These are phyloP conservation scores for Saprolegnia parasitica DNA, from an alignment of 352 stramenopile species.

Conservation along the genomic window DNA sequence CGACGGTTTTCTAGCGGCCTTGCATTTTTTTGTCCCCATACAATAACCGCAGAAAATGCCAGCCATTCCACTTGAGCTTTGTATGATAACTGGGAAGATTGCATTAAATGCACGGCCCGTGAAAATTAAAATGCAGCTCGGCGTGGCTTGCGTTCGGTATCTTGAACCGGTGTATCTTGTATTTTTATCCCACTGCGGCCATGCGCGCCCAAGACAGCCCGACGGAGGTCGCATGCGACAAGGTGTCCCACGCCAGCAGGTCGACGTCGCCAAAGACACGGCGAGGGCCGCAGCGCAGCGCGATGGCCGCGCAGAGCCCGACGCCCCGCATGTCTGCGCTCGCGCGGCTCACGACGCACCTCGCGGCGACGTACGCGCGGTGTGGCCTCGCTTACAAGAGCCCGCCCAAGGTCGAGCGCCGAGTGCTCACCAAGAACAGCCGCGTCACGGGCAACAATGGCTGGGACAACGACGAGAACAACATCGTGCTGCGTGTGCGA, in stretches of 20 bases:
- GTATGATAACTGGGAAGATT: too few relatives aligned
- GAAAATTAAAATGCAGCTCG: too few relatives aligned
- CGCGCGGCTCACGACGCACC: conserved; percentile 32
- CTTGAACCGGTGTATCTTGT: conserved; percentile 4
- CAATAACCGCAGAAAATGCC: too few relatives aligned
- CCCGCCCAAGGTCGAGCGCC: conserved; percentile 12
- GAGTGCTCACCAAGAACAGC: conserved; percentile 45
- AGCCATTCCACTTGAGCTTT: too few relatives aligned
- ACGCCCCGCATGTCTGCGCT: conserved; percentile 27
- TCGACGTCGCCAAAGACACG: neutral
- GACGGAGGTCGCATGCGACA: neutral
- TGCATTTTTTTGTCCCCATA: neutral
- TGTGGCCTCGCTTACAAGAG: conserved; percentile 25
- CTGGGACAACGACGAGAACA: conserved; percentile 48
- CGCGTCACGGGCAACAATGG: conserved; percentile 37
- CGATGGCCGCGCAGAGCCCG: neutral
- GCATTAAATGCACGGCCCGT: too few relatives aligned
- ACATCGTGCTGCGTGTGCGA: conserved; percentile 43
- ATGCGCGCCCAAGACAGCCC: neutral
- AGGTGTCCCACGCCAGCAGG: neutral
- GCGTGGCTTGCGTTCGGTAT: neutral
- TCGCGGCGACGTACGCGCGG: conserved; percentile 34
- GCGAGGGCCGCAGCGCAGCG: neutral
- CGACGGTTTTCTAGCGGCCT: neutral
- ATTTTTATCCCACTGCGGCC: conserved; percentile 3